Evolutionary conservation across 1,284 basidiomycete species (phyloP), one percentile per base, ranked within the genome.

Genomic region (Fomitopsis betulina): DNA sequence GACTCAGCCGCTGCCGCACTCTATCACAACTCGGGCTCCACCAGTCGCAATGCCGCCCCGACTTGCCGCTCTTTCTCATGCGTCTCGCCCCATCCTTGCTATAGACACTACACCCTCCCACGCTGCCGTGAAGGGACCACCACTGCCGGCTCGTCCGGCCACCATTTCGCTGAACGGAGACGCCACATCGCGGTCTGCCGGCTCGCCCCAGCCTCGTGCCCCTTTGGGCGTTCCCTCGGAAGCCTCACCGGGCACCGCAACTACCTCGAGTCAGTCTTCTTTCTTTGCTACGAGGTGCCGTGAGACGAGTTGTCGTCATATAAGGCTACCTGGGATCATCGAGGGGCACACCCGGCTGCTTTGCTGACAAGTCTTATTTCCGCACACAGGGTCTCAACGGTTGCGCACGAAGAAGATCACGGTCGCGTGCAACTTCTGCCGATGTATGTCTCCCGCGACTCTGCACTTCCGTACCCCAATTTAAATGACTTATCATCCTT

Each of bases 401-500:
- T 79, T 80, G 63, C 79, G 87, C 56, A 79, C 83, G 49, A 90
- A 90, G 76, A 91, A 91, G 73, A 91, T 91, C 58, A 89, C 86
- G 19, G 88, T 91, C 53, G 89, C 89, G 52, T 92, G 89, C 76
- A 91, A 91, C 71, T 92, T 92, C 72, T 92, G 89, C 75, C 85
- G 89, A 62, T 91, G 89, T 91, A 70, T 78, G 30, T 51, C 32
- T 21, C 30, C 42, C 42, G 27, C 37, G 38, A 39, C 25, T 5
- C 23, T 21, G 27, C 32, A 5, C 4, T 12, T 23, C 12, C 54
- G 12, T 13, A 21, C 49, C 43, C 43, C 40, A 21, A 30, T 9
- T 43, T 60, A 52, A 53, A 53, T 43, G 59, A 32, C 27, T 53
- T 56, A 37, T 37, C 35, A 15, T 3, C 35, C 35, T 39, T 63